Conservation (phyloP, 2,329 filamentous ascomycete genomes). For the Byssothecium circinans region DNA sequence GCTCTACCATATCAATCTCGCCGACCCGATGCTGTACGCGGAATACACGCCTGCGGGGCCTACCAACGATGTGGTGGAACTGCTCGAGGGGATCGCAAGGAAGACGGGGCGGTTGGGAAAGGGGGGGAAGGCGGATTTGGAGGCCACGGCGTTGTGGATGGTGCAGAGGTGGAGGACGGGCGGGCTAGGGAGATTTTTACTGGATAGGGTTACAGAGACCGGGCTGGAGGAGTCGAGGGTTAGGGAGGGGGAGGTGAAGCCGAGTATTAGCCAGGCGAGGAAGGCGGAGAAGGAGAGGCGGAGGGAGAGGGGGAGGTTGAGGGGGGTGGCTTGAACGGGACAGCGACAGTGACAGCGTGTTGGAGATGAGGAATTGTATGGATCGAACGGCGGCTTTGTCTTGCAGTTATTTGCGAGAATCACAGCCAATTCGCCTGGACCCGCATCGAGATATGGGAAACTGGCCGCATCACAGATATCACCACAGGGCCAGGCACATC, state of each 20-base stretch:
- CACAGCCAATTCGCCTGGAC: too few species aligned
- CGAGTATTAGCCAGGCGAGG: conserved; percentile 69
- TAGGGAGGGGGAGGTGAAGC: conserved; percentile 48
- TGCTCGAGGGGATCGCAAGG: conserved; percentile 70
- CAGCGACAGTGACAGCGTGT: too few species aligned
- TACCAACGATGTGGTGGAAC: conserved; percentile 79
- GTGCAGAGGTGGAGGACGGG: conserved; percentile 82
- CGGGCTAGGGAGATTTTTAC: conserved; percentile 70
- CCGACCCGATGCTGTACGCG: conserved; percentile 63
- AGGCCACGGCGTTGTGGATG: conserved; percentile 76
- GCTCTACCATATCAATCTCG: conserved; percentile 77
- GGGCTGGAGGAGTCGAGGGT: conserved; percentile 57
- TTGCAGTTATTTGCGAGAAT: too few species aligned
- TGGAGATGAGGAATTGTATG: background rate
- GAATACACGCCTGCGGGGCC: conserved; percentile 65
- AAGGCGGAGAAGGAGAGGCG: conserved; percentile 64
- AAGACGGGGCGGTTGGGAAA: conserved; percentile 76
- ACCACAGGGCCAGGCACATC: too few species aligned
- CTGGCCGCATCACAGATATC: too few species aligned
- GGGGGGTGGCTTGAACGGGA: conserved; percentile 1
- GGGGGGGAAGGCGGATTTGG: conserved; percentile 70
- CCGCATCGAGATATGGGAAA: too few species aligned
- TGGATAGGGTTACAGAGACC: conserved; percentile 73
- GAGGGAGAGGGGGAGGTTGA: conserved; percentile 21
- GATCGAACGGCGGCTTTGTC: too few species aligned